phyloP scores from a whole-genome alignment of 768 basidiomycete species.

The Pleurotus djamor region DNA sequence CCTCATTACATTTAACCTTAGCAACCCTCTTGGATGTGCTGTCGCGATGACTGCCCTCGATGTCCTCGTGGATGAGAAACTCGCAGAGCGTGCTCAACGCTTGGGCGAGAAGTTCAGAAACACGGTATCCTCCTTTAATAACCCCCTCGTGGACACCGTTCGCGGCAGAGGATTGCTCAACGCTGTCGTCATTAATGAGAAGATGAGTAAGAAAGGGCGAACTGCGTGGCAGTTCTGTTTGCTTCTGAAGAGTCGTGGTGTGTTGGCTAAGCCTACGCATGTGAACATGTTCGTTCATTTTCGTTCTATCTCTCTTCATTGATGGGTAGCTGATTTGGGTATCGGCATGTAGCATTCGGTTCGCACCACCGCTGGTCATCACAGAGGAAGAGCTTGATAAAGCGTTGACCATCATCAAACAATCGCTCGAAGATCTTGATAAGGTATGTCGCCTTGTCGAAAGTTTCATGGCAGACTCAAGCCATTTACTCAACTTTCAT shows the following conservation, averaged over 20 bases:
- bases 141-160: conserved; percentile 74
- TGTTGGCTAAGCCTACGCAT: conserved; percentile 96
- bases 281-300: conserved; percentile 74
- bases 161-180: conserved; percentile 90
- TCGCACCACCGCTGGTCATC: conserved; percentile 95
- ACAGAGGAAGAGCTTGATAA: conserved; percentile 80
- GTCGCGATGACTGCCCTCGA: conserved; percentile 90
- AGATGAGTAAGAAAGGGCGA: conserved; percentile 68
- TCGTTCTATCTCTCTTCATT: background rate
- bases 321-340: background rate
- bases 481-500: background rate
- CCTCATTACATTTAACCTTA: conserved; percentile 19
- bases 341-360: conserved; percentile 69
- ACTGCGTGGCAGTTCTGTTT: conserved; percentile 97
- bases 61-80: conserved; percentile 86
- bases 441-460: conserved; percentile 37
- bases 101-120: conserved; percentile 84
- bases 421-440: conserved; percentile 81
- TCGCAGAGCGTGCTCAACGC: conserved; percentile 73
- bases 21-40: conserved; percentile 96
- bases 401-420: conserved; percentile 73
- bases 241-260: conserved; percentile 85
- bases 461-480: background rate
- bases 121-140: conserved; percentile 54
- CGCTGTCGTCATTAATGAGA: conserved; percentile 91